A percentile compares a stretch with the other conserved stretches of the same genome.
phyloP scores from a whole-genome alignment of 2,329 filamentous ascomycete genomes.

The Coniella lustricola region DNA sequence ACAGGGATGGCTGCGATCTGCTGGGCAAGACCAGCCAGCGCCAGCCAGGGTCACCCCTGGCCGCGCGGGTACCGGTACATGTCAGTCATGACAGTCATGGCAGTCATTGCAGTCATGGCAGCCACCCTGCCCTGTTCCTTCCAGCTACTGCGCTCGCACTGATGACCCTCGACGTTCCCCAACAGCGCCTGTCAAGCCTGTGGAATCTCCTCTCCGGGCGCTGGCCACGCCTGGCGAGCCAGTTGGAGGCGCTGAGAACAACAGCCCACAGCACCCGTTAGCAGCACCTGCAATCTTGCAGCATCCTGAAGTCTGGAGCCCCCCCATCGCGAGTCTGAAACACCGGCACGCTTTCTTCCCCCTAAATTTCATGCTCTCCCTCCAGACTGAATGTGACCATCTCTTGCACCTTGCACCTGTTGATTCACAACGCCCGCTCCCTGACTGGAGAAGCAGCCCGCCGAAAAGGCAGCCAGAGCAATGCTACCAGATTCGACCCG shows the following conservation, averaged over 20 bases:
- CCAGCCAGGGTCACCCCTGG: not conserved
- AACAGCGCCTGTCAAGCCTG: too few species aligned
- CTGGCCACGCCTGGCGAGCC: not conserved
- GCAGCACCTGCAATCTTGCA: not conserved
- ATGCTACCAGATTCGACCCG: not conserved
- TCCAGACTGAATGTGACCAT: not conserved
- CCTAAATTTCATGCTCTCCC: conserved; percentile 14
- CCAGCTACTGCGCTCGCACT: too few species aligned
- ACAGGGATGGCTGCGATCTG: not conserved
- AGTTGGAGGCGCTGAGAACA: too few species aligned
- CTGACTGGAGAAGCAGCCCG: not conserved
- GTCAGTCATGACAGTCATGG: too few species aligned
- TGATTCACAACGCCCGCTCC: conserved; percentile 10
- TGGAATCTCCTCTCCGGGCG: too few species aligned
- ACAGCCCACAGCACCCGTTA: not conserved
- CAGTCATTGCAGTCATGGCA: too few species aligned
- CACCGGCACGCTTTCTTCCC: conserved; percentile 10
- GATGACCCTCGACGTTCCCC: too few species aligned
- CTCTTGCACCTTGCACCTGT: conserved; percentile 2
- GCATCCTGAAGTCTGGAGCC: not conserved
- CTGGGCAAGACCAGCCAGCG: not conserved
- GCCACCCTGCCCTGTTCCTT: too few species aligned
- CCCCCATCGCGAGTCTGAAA: conserved; percentile 14
- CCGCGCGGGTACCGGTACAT: too few species aligned
- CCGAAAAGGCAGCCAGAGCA: too few species aligned